Evolutionary conservation across 2,329 filamentous ascomycete species (phyloP).

Genomic region (Monilinia fructicola): DNA sequence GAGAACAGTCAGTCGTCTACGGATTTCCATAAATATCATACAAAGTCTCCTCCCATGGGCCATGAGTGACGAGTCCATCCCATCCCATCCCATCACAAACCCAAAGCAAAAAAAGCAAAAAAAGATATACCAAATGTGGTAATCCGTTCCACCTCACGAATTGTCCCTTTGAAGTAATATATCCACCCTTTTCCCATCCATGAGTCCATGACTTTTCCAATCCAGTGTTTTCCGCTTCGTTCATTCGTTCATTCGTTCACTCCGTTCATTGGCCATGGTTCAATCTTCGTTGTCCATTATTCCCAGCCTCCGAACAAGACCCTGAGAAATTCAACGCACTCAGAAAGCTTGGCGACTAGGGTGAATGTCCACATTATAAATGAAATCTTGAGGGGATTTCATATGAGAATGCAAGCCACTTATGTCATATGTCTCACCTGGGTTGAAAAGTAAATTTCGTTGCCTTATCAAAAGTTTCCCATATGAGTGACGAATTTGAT

Average conservation of each 20-base stretch:
- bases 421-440: conserved; percentile 12
- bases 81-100: too few species aligned
- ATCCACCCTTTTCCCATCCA: too few species aligned
- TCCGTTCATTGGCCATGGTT: too few species aligned
- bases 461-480: not conserved
- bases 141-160: not conserved
- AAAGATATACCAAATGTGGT: not conserved
- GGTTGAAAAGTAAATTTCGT: not conserved
- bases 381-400: not conserved
- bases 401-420: conserved; percentile 4
- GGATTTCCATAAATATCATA: not conserved
- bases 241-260: not conserved
- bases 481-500: not conserved
- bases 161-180: not conserved
- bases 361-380: not conserved
- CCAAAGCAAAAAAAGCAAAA: too few species aligned
- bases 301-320: not conserved
- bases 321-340: not conserved
- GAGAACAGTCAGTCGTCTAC: not conserved
- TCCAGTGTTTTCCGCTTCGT: not conserved
- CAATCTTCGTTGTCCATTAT: too few species aligned
- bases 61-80: too few species aligned
- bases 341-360: not conserved
- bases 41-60: not conserved
- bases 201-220: not conserved